phyloP scores from a whole-genome alignment of 805 yeast genomes.

The Candida quercuum region DNA sequence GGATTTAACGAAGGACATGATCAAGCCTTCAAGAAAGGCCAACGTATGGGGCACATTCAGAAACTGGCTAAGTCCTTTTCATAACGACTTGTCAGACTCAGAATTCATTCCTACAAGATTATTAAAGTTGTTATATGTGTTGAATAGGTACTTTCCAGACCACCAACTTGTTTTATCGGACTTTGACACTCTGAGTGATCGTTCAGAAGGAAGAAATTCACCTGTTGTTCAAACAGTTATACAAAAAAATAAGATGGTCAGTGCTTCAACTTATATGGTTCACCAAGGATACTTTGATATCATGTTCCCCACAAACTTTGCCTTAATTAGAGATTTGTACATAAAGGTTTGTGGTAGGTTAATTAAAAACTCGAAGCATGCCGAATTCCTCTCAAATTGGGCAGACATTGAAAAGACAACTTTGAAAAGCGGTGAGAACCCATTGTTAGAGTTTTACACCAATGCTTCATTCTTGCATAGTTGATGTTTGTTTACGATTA shows the following conservation, averaged over 20 bases:
- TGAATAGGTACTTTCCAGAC: constrained; percentile 63
- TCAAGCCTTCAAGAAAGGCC: constrained; percentile 39
- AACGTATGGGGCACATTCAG: constrained; percentile 31
- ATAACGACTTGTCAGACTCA: constrained; percentile 57
- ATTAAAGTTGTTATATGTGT: constrained; percentile 56
- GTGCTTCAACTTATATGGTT: constrained; percentile 72
- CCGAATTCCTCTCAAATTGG: constrained; percentile 64
- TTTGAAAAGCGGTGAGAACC: constrained; percentile 76
- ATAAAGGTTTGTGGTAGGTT: constrained; percentile 56
- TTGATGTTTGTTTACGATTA: neutral
- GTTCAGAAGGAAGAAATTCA: constrained; percentile 53
- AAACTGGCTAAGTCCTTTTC: constrained; percentile 55
- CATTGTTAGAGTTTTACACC: constrained; percentile 70
- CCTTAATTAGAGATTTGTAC: constrained; percentile 55
- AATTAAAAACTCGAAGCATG: constrained; percentile 50
- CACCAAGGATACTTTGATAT: constrained; percentile 83
- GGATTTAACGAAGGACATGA: constrained; percentile 14
- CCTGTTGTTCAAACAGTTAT: constrained; percentile 81
- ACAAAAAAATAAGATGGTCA: constrained; percentile 54
- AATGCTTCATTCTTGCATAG: constrained; percentile 62
- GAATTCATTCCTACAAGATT: constrained; percentile 82
- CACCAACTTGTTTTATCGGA: constrained; percentile 75
- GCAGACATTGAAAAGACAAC: constrained; percentile 63
- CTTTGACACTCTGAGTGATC: constrained; percentile 41
- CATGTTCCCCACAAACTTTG: constrained; percentile 80